phyloP scores from a whole-genome alignment of 352 stramenopile species.

The Pythium pyrilobum region DNA sequence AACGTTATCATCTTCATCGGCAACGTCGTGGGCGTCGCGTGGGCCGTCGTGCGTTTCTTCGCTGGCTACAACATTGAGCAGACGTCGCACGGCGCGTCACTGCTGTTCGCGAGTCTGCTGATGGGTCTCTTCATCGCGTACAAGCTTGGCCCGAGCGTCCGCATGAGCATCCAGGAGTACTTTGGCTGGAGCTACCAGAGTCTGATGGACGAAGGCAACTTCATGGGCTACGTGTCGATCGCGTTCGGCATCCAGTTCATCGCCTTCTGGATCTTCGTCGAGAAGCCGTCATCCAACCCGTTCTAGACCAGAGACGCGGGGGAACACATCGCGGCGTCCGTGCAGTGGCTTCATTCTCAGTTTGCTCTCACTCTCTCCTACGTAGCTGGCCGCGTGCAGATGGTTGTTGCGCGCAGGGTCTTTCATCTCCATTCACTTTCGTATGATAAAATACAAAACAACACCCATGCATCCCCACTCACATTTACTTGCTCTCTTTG shows the following conservation, averaged over 20 bases:
- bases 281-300: constrained; percentile 76
- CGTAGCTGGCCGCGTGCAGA: too few relatives aligned
- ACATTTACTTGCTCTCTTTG: too few relatives aligned
- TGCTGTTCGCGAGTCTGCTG: constrained; percentile 70
- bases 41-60: constrained; percentile 75
- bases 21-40: constrained; percentile 57
- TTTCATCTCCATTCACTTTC: too few relatives aligned
- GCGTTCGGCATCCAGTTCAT: constrained; percentile 76
- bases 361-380: too few relatives aligned
- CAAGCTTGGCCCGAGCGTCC: constrained; percentile 73
- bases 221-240: constrained; percentile 67
- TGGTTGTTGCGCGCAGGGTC: too few relatives aligned
- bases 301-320: too few relatives aligned
- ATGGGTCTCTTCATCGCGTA: constrained; percentile 80
- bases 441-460: too few relatives aligned
- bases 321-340: too few relatives aligned
- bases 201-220: constrained; percentile 80
- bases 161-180: constrained; percentile 87
- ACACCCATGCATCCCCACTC: too few relatives aligned
- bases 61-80: constrained; percentile 71
- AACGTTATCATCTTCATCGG: constrained; percentile 78
- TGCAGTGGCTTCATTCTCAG: too few relatives aligned
- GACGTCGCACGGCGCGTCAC: constrained; percentile 64
- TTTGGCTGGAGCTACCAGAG: constrained; percentile 87
- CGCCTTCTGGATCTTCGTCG: constrained; percentile 77